Base-by-base conservation (phyloP, 2,329 filamentous ascomycete genomes). In the Neocucurbitaria cava region DNA sequence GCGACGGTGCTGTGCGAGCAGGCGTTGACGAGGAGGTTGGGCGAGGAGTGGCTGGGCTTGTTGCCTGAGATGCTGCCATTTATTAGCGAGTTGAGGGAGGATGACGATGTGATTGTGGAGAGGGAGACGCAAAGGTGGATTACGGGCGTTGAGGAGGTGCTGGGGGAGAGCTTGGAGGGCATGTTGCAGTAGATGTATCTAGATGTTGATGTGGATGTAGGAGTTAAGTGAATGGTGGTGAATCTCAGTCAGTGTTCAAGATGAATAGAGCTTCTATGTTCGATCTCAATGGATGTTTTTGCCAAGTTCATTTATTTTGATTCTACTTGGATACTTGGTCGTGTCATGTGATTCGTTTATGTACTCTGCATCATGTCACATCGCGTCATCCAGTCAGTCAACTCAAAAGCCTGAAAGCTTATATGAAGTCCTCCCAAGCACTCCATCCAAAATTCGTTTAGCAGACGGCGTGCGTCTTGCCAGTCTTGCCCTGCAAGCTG, bases 11-110 rank as follows among this genome's bases (percentile, higher is more conserved):
- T 88, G 76, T 89, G 89, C 64, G 87, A 98, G 79, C 89, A 92
- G 71, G 85, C 84, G 13, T 81, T 98, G 59, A 96, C 92, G 11
- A 87, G 90, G 64, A 82, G 86, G 43, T 78, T 98, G 23, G 93
- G 93, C 54, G 93, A 98, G 74, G 95, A 99, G 72, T 99, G 95
- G 95, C 78, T 99, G 55, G 85, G 88, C 1, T 85, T 96, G 80
- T 76, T 98, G 71, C 92, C 94, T 0, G 95, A 99, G 83, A 98
- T 97, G 89, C 79, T 99, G 73, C 94, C 96, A 18, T 91, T 94
- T 61, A 96, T 99, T 66, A 96, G 91, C 69, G 95, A 99, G 79
- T 76, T 96, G 69, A 89, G 96, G 78, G 95, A 99, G 72, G 95
- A 99, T 73, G 95, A 98, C 64, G 93, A 98, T 71, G 95, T 98